Evolutionary conservation across 148 eudicot genomes (phyloP), one percentile per base, ranked within the genome.

Genomic region (Camellia granthamiana): DNA sequence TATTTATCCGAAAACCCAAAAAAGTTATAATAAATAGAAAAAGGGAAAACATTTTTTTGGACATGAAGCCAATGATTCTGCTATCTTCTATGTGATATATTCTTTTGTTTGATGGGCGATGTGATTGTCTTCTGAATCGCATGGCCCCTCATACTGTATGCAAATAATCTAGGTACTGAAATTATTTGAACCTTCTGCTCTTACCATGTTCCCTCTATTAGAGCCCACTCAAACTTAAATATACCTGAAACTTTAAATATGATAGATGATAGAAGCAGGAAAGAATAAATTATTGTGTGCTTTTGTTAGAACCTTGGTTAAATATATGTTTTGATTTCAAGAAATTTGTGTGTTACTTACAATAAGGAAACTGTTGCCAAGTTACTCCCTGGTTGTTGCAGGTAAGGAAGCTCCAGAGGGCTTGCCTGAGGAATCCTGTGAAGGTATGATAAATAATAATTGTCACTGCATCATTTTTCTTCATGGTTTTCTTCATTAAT

Each of bases 371-470:
- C 43, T 47, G n/a, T 62, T 80, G 72, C 78, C 63, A 73, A 46
- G 61, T 66, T 61, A 9, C 18, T 52, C 43, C 77, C 65, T 80
- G 54, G 19, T 72, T 63, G 13, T 42, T 79, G 78, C 91, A 96
- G 99, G 99, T 93, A 78, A 80, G 84, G 76, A 96, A 96, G 88
- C 95, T 96, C 71, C 94, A 96, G 81, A 89, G 93, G 83, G 95
- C 97, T 74, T 92, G 97, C 82, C 81, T 96, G 67, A 92, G 87
- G 85, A 91, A 92, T 84, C 98, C 99, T 69, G 99, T 92, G 68
- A 90, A 90, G 93, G 99, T 93, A 79, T 73, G 84, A 59, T 43
- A 61, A 72, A 42, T 54, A 21, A 6, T 60, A 70, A 62, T 13
- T 10, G 62, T 5, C 3, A 0, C n/a, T 76, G 6, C 67, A 70